Evolutionary conservation across 176 grass and related monocot species (phyloP), one percentile per base, ranked within the genome.

Genomic region (Phoenix roebelenii): DNA sequence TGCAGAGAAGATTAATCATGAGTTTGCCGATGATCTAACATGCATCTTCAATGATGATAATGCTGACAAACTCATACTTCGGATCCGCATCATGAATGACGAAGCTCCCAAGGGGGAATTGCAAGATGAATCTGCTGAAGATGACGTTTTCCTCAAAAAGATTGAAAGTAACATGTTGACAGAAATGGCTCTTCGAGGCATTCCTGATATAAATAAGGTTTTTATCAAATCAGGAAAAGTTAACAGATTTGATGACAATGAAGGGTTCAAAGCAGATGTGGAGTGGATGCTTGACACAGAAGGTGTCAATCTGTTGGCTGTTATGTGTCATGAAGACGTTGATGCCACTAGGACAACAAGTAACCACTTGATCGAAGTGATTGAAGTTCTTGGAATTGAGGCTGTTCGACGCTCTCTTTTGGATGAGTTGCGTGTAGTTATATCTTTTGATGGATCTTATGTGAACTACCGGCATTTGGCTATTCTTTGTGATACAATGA

Each of bases 1-100:
- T 61, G 92, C 92, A 0, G 92, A 91, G 52, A 97, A 91, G 76
- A 97, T 97, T 19, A 97, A 91, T 79, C 87, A 85, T 68, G 92
- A 91, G 63, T 97, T 97, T 19, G 92, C 90, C 72, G 87, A 88
- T 15, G 93, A 97, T 32, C 73, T 97, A 50, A 85, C 93, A 64
- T 91, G 87, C 76, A 97, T 97, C 74, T 97, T 97, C 66, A 97
- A 97, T 73, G 93, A 97, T 85, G 93, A 97, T 78, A 97, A 97
- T 73, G 93, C 93, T 0, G 84, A 97, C 69, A 97, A 97, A 71
- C 93, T 97, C n/a, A 97, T 97, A 69, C 82, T 97, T 23, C 93
- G 93, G 44, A 77, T 97, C 53, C 87, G 93, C 30, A 97, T 97
- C 55, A 88, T 83, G 80, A 92, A 88, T 60, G 93, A 97, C 70